Conservation (phyloP, 108 stramenopile genomes). For the Asterionellopsis glacialis region DNA sequence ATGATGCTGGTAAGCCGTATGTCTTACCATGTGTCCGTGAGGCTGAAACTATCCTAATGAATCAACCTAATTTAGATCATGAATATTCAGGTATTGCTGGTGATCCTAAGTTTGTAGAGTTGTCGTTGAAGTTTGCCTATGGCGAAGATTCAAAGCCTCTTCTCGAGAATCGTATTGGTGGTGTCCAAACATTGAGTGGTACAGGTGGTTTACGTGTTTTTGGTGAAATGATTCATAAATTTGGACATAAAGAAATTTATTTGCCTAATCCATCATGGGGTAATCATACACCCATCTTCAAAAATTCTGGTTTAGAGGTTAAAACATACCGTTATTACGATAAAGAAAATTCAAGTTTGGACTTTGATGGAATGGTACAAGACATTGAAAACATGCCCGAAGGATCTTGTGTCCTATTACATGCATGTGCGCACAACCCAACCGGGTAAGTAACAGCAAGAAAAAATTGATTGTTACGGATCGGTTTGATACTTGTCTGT, state of each 20-base stretch:
- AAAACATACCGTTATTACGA: slow-evolving; percentile 91
- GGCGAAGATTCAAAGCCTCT: slow-evolving; percentile 86
- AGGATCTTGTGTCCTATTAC: slow-evolving; percentile 87
- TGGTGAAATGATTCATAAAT: slow-evolving; percentile 83
- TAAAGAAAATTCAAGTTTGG: slow-evolving; percentile 64
- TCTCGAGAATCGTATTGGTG: slow-evolving; percentile 76
- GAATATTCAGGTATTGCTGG: slow-evolving; percentile 89
- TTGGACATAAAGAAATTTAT: slow-evolving; percentile 87
- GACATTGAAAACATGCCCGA: slow-evolving; percentile 86
- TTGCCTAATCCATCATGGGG: slow-evolving; percentile 98
- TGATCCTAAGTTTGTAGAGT: slow-evolving; percentile 83
- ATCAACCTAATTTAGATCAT: slow-evolving; percentile 33
- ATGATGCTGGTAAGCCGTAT: slow-evolving; percentile 92
- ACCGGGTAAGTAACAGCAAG: slow-evolving; percentile 51
- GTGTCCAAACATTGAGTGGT: slow-evolving; percentile 95
- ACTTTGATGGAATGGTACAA: slow-evolving; percentile 84
- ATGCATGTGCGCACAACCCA: slow-evolving; percentile 99
- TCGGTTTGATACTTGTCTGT: background rate
- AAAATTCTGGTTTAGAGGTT: slow-evolving; percentile 90
- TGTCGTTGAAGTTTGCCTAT: slow-evolving; percentile 91
- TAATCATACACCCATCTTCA: slow-evolving; percentile 96
- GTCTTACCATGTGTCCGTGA: slow-evolving; percentile 93
- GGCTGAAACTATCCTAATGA: slow-evolving; percentile 66
- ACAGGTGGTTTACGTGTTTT: slow-evolving; percentile 96
- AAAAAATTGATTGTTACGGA: background rate